Evolutionary conservation across 352 stramenopile species (phyloP).

Genomic region (Phytophthora cactorum): DNA sequence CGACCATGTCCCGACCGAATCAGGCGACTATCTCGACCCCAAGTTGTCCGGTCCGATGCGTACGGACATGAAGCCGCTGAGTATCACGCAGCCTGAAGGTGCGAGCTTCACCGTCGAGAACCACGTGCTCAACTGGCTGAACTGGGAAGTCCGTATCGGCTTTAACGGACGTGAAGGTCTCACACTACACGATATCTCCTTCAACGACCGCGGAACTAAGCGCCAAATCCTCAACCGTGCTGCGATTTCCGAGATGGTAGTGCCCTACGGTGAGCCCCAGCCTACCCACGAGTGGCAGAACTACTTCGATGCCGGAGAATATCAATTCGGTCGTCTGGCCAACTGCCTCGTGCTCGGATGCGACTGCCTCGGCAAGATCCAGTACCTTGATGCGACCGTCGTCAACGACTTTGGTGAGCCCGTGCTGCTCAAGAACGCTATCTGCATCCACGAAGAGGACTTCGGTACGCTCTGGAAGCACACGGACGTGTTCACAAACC

Average conservation of each 20-base stretch:
- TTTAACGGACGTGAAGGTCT: slow-evolving; percentile 85
- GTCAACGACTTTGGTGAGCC: slow-evolving; percentile 62
- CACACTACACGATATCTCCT: slow-evolving; percentile 75
- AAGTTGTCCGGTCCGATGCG: slow-evolving; percentile 40
- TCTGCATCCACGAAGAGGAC: slow-evolving; percentile 90
- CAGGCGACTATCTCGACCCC: slow-evolving; percentile 36
- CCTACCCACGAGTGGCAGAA: slow-evolving; percentile 76
- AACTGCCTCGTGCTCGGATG: slow-evolving; percentile 80
- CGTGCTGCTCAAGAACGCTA: slow-evolving; percentile 61
- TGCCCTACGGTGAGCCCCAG: slow-evolving; percentile 80
- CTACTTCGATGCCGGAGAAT: slow-evolving; percentile 86
- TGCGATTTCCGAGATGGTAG: slow-evolving; percentile 82
- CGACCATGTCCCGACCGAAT: slow-evolving; percentile 35
- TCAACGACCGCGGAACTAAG: slow-evolving; percentile 40
- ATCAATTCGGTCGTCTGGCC: slow-evolving; percentile 68
- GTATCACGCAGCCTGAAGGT: slow-evolving; percentile 73
- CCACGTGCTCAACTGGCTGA: slow-evolving; percentile 76
- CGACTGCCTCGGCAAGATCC: slow-evolving; percentile 84
- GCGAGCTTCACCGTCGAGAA: slow-evolving; percentile 70
- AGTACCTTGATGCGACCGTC: slow-evolving; percentile 83
- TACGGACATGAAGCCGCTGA: slow-evolving; percentile 57
- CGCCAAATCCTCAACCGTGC: slow-evolving; percentile 67
- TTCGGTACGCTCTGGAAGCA: slow-evolving; percentile 83
- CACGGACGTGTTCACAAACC: slow-evolving; percentile 35
- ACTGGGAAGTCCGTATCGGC: slow-evolving; percentile 76